These are phyloP conservation scores for Hymenoscyphus scutula DNA, from an alignment of 2,329 filamentous ascomycete genomes.

Conservation along the genomic window DNA sequence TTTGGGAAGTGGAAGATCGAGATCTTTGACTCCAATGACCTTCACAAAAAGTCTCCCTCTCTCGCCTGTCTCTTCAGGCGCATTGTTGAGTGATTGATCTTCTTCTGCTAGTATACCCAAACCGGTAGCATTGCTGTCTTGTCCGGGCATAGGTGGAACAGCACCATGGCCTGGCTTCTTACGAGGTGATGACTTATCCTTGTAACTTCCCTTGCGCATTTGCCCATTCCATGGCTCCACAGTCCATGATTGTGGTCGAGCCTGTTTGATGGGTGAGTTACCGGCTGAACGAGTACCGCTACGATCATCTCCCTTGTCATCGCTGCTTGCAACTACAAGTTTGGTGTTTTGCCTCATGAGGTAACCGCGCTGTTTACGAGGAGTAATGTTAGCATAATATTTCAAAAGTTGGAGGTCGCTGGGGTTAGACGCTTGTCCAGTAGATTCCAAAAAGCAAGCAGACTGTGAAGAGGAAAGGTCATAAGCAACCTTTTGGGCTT, in stretches of 20 bases:
- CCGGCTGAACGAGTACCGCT: slow-evolving; percentile 57
- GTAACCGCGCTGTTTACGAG: slow-evolving; percentile 84
- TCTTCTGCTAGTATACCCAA: slow-evolving; percentile 64
- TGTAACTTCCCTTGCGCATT: slow-evolving; percentile 57
- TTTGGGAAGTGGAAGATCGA: slow-evolving; percentile 86
- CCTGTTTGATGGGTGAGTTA: slow-evolving; percentile 70
- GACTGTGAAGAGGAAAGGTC: slow-evolving; percentile 31
- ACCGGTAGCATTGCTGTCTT: slow-evolving; percentile 69
- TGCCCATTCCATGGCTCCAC: slow-evolving; percentile 96
- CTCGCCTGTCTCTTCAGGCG: slow-evolving; percentile 76
- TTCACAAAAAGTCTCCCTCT: slow-evolving; percentile 93
- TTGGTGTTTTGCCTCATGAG: slow-evolving; percentile 99
- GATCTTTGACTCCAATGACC: slow-evolving; percentile 95
- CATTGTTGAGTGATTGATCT: slow-evolving; percentile 45
- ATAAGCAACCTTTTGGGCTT: slow-evolving; percentile 89
- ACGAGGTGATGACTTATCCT: slow-evolving; percentile 43
- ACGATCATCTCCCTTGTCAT: slow-evolving; percentile 61
- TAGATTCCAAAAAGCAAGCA: slow-evolving; percentile 18
- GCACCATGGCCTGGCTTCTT: slow-evolving; percentile 48
- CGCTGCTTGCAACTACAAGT: slow-evolving; percentile 82
- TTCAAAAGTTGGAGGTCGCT: slow-evolving; percentile 14
- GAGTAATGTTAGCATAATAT: slow-evolving; percentile 60
- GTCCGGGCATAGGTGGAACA: slow-evolving; percentile 81
- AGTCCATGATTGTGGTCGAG: slow-evolving; percentile 87
- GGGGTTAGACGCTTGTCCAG: slow-evolving; percentile 47